Conservation (phyloP, 2,329 filamentous ascomycete species). For the Calonectria hawksworthii region DNA sequence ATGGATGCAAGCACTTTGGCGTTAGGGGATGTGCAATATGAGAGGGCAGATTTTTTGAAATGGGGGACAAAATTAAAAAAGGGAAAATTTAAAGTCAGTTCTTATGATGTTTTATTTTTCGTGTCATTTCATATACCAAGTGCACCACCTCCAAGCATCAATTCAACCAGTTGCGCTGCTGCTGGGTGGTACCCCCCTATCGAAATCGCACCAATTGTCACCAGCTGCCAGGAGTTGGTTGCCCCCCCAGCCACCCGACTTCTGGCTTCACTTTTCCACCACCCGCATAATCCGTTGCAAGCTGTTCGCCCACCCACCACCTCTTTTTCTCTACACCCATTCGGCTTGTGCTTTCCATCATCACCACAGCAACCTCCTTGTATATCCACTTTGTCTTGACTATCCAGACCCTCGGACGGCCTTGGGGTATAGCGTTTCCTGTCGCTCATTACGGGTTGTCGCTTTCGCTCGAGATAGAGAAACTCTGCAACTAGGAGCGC, state of each 20-base stretch:
- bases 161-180: neutral
- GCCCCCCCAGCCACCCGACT: slow-evolving; percentile 44
- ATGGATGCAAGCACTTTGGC: neutral
- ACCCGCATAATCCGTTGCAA: neutral
- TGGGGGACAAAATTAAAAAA: neutral
- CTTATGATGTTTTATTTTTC: neutral
- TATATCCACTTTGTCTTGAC: neutral
- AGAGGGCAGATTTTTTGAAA: neutral
- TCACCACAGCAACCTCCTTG: slow-evolving; percentile 15
- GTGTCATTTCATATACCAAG: neutral
- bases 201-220: slow-evolving; percentile 41
- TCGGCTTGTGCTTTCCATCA: neutral
- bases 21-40: neutral
- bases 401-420: neutral
- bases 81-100: neutral
- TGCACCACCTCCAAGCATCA: too few relatives aligned
- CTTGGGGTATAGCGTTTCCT: neutral
- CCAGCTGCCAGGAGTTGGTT: slow-evolving; percentile 19
- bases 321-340: neutral
- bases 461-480: neutral
- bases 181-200: slow-evolving; percentile 39
- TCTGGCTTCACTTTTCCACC: slow-evolving; percentile 21
- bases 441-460: neutral
- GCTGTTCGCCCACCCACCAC: neutral
- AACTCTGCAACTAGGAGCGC: neutral